Base-by-base conservation (phyloP, 768 basidiomycete species). In the Tephrocybe sp. region DNA sequence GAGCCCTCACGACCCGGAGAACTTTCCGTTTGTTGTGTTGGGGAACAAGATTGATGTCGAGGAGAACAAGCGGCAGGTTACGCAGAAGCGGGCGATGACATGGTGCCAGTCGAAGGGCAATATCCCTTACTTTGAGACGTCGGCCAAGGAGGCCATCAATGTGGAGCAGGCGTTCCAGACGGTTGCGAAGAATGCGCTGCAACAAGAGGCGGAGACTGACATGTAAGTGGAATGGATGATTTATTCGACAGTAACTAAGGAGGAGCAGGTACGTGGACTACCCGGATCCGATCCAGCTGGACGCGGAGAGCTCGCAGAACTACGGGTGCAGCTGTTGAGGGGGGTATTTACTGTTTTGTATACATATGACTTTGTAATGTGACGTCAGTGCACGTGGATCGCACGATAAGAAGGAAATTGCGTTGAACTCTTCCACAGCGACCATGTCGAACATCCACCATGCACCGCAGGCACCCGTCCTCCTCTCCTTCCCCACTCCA, bases 11-110 rank as follows among this genome's bases (percentile, higher is more conserved):
- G 96, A 98, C 69, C 95, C 97, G 34, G 97, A 98, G 80, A 98
- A 98, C 76, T 99, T 99, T 71, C 97, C 97, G 5, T 99, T 99
- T 64, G 95, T 99, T 50, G 96, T 99, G 11, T 74, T 99, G 53
- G 97, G 97, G n/a, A 99, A 99, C 76, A 99, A 99, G 92, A 96
- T 99, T 68, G 97, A 99, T 68, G 92, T 98, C 63, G 97, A 98
- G 74, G 97, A 98, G 76, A 90, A 86, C 68, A 98, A 98, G 71
- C 85, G 96, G 15, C 60, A 96, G 94, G 95, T 99, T 23, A 93
- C 93, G 8, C 96, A 99, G 86, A 99, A 99, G 69, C 90, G 96
- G 37, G 96, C 97, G 15, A 98, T 98, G 94, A 93, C 96, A 3
- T 99, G 97, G 97, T 99, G 97, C 69, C 95, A 98, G 63, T 88